These are phyloP conservation scores for Termitomyces sp. DNA, from an alignment of 768 basidiomycete genomes.

Conservation along the genomic window DNA sequence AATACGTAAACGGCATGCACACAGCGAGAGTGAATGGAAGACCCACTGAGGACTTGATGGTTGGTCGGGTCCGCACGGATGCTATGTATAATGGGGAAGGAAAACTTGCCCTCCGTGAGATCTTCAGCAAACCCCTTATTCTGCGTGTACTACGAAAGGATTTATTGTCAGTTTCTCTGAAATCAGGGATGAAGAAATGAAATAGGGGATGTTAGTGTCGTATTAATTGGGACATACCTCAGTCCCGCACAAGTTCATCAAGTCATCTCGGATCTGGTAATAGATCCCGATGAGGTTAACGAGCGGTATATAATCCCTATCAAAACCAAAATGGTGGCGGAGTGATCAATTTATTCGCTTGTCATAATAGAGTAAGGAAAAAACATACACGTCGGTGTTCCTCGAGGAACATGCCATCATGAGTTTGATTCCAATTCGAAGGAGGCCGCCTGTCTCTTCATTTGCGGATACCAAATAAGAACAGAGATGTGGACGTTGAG, in stretches of 20 bases:
- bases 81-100: slow-evolving; percentile 90
- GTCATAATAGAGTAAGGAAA: not conserved
- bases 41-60: slow-evolving; percentile 77
- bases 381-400: slow-evolving; percentile 51
- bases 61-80: slow-evolving; percentile 75
- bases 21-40: not conserved
- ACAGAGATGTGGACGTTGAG: not conserved
- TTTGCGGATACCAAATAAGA: not conserved
- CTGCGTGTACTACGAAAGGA: slow-evolving; percentile 59
- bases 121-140: slow-evolving; percentile 93
- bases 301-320: not conserved
- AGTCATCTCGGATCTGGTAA: slow-evolving; percentile 94
- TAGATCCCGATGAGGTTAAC: slow-evolving; percentile 46
- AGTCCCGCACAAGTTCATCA: slow-evolving; percentile 88
- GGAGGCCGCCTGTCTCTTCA: slow-evolving; percentile 90
- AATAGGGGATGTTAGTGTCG: not conserved
- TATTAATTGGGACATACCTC: slow-evolving; percentile 43
- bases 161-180: not conserved
- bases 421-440: slow-evolving; percentile 90
- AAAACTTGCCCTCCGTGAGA: slow-evolving; percentile 95
- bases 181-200: not conserved
- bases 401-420: slow-evolving; percentile 89
- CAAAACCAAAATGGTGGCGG: not conserved
- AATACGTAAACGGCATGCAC: not conserved
- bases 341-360: not conserved